Evolutionary conservation across 2,329 filamentous ascomycete species (phyloP).

Genomic region (Penicillium sp.): DNA sequence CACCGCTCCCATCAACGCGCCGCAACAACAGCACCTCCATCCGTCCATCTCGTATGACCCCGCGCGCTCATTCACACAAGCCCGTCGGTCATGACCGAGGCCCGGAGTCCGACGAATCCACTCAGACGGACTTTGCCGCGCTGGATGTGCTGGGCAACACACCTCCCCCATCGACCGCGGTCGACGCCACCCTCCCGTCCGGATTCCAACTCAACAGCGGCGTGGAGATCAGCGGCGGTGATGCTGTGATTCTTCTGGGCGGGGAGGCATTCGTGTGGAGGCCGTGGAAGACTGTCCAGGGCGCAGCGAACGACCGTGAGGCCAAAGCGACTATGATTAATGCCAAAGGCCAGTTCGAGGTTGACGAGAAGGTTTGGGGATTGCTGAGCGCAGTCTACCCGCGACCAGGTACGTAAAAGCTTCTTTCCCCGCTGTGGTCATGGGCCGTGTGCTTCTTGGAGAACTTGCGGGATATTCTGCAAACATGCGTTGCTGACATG

Average conservation of each 20-base stretch:
- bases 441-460: not conserved
- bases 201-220: constrained; percentile 87
- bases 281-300: constrained; percentile 61
- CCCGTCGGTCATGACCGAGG: constrained; percentile 54
- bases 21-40: constrained; percentile 27
- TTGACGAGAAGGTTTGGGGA: constrained; percentile 66
- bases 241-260: constrained; percentile 72
- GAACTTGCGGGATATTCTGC: constrained; percentile 8
- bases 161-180: constrained; percentile 71
- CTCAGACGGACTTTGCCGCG: constrained; percentile 66
- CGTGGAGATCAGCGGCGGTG: constrained; percentile 61
- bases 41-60: constrained; percentile 31
- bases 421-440: constrained; percentile 1
- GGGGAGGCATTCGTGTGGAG: constrained; percentile 87
- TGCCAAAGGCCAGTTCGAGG: constrained; percentile 74
- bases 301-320: constrained; percentile 28
- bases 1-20: constrained; percentile 7
- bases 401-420: constrained; percentile 65
- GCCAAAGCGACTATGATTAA: constrained; percentile 58
- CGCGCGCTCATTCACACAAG: constrained; percentile 33
- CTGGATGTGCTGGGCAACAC: constrained; percentile 75
- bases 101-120: constrained; percentile 57
- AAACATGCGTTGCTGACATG: constrained; percentile 5
- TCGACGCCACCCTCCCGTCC: constrained; percentile 75
- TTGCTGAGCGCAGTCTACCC: constrained; percentile 77